phyloP scores from a whole-genome alignment of 1,139 yeast species.

The Kurtzmaniella natalensis region DNA sequence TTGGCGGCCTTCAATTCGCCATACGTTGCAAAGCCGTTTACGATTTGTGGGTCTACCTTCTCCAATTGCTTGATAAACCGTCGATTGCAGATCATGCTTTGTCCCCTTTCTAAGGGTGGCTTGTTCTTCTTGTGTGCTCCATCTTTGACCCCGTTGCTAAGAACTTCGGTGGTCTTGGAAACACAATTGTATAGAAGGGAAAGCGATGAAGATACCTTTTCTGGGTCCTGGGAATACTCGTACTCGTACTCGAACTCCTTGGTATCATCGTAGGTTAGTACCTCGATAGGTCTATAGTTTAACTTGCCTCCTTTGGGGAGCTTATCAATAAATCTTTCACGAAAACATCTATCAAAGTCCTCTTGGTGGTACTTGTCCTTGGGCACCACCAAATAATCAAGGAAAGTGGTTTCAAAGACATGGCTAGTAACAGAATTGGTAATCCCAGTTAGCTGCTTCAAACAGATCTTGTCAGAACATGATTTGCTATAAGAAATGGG shows the following conservation, averaged over 20 bases:
- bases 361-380: conserved; percentile 18
- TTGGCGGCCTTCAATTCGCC: conserved; percentile 23
- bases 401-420: conserved; percentile 39
- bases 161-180: conserved; percentile 29
- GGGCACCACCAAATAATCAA: conserved; percentile 56
- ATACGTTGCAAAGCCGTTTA: conserved; percentile 15
- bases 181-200: conserved; percentile 31
- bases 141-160: conserved; percentile 51
- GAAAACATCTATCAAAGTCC: conserved; percentile 55
- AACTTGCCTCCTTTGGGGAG: not conserved
- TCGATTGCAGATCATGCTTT: conserved; percentile 35
- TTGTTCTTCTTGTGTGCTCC: conserved; percentile 45
- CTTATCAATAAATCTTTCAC: conserved; percentile 22
- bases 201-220: conserved; percentile 29
- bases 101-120: conserved; percentile 44
- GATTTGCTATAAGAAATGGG: conserved; percentile 69
- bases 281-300: conserved; percentile 13
- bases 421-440: conserved; percentile 46
- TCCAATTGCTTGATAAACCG: conserved; percentile 13
- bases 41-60: conserved; percentile 14
- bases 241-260: not conserved
- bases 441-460: conserved; percentile 61
- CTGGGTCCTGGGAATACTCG: conserved; percentile 4
- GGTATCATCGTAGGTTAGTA: conserved; percentile 17
- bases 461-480: conserved; percentile 78